Conservation (phyloP, 306 rosid species). For the Cucumis melo region DNA sequence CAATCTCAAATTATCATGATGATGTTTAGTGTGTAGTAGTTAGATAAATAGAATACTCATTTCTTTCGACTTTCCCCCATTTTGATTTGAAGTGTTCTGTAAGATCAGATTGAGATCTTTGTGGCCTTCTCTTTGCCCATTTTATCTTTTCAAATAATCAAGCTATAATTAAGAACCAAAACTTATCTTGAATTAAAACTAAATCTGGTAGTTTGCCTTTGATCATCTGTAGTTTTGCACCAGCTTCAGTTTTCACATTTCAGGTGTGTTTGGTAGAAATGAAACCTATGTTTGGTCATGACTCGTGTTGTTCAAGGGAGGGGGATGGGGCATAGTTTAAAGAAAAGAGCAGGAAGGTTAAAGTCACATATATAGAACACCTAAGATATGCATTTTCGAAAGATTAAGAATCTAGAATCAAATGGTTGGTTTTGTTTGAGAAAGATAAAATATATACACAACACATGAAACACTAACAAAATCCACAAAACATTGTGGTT, state of each 20-base stretch:
- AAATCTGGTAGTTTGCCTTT: not conserved
- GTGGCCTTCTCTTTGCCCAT: not conserved
- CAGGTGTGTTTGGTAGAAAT: not conserved
- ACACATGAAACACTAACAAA: slow-evolving; percentile 4
- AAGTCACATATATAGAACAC: not conserved
- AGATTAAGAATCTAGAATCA: not conserved
- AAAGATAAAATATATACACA: not conserved
- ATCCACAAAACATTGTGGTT: slow-evolving; percentile 4
- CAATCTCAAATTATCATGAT: not conserved
- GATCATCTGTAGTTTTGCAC: not conserved
- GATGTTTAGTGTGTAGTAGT: not conserved
- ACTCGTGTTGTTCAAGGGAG: not conserved
- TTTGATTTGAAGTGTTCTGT: not conserved
- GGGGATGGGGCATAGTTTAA: not conserved
- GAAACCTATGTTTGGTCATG: not conserved
- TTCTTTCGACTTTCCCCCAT: not conserved
- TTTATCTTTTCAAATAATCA: not conserved
- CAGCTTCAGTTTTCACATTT: not conserved
- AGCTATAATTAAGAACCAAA: not conserved
- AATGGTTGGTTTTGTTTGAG: slow-evolving; percentile 6
- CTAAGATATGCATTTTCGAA: not conserved
- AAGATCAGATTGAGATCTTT: not conserved
- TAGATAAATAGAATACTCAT: not conserved
- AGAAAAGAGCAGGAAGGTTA: not conserved
- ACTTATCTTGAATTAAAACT: not conserved